Base-by-base conservation (phyloP, 805 yeast species). In the Barnettozyma populi region DNA sequence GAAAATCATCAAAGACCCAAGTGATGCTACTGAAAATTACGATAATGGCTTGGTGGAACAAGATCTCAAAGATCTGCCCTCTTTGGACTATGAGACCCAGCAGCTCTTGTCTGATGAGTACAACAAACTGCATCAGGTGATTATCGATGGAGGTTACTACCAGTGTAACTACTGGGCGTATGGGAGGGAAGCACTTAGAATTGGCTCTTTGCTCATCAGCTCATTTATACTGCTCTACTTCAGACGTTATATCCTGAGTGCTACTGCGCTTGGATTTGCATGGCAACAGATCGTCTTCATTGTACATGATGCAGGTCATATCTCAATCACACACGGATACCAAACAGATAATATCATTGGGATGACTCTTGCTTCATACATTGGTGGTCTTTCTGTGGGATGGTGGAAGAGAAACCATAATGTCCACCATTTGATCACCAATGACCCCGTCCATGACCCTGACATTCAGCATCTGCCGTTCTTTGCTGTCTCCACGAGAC, bases 321-420 rank as follows among this genome's bases (percentile, higher is more conserved):
- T 86, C 13, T 76, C 89, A 2, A 84, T 89, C 44, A 83, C 95
- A 0, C 97, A 89, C 62, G 72, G 85, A 57, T 89, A 84, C 65
- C 84, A 82, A 55, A 41, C 78, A 9, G 97, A 89, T 64, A 89
- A 84, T 60, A 62, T 84, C 18, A 72, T 86, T 48, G 95, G 95
- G 1, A 78, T 82, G 64, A 44, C 79, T 2, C 71, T 89, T 43
- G 95, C 96, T 1, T 80, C 86, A 52, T 89, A 75, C 71, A 66
- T 81, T 44, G 97, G 97, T n/a, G 97, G 97, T 0, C 71, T 89
- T 37, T 86, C 95, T 41, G 61, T 88, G 19, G 95, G 96, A 2
- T 89, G 97, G 97, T 89, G 97, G 97, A 90, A 89, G 57, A 73
- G 90, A 45, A 89, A 86, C 65, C 97, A 89, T 66, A 89, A 89